Evolutionary conservation across 1,284 basidiomycete species (phyloP).

Genomic region (Moesziomyces aphidis): DNA sequence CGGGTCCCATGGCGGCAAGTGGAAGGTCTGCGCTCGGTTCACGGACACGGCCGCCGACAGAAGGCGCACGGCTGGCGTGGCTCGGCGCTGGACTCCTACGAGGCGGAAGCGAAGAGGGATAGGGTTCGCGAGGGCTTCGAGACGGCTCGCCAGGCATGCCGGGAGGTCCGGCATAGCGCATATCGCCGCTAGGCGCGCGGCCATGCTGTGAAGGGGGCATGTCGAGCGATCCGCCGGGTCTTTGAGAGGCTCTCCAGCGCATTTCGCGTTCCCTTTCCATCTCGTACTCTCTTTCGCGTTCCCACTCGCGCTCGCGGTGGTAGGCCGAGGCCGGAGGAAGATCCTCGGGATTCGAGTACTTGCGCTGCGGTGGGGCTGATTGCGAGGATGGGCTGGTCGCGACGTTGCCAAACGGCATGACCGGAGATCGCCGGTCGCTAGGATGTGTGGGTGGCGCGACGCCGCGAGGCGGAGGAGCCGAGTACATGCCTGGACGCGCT

Average conservation of each 20-base stretch:
- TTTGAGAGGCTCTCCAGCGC: slow-evolving; percentile 43
- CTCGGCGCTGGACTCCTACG: slow-evolving; percentile 33
- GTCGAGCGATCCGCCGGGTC: slow-evolving; percentile 18
- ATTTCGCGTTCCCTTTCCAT: slow-evolving; percentile 47
- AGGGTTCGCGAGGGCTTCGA: slow-evolving; percentile 33
- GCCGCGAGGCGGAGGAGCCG: slow-evolving; percentile 26
- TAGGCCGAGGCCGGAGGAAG: slow-evolving; percentile 25
- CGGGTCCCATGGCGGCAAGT: slow-evolving; percentile 29
- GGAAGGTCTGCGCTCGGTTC: slow-evolving; percentile 39
- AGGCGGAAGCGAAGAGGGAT: slow-evolving; percentile 22
- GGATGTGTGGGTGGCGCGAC: slow-evolving; percentile 22
- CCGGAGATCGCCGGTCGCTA: slow-evolving; percentile 28
- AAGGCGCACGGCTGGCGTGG: slow-evolving; percentile 15
- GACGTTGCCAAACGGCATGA: slow-evolving; percentile 21
- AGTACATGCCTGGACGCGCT: slow-evolving; percentile 15
- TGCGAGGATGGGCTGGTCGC: slow-evolving; percentile 38
- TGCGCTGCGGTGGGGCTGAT: slow-evolving; percentile 44
- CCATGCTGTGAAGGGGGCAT: slow-evolving; percentile 27
- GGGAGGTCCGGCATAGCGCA: slow-evolving; percentile 29
- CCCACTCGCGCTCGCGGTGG: slow-evolving; percentile 43
- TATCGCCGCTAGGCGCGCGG: slow-evolving; percentile 29
- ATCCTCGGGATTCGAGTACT: slow-evolving; percentile 50
- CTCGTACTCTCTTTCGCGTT: slow-evolving; percentile 46
- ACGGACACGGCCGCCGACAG: slow-evolving; percentile 18
- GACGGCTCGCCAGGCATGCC: slow-evolving; percentile 27